A percentile compares a stretch with the other conserved stretches of the same genome.
These are phyloP conservation scores for Gossypium bickii DNA, from an alignment of 345 rosid genomes.

Conservation along the genomic window DNA sequence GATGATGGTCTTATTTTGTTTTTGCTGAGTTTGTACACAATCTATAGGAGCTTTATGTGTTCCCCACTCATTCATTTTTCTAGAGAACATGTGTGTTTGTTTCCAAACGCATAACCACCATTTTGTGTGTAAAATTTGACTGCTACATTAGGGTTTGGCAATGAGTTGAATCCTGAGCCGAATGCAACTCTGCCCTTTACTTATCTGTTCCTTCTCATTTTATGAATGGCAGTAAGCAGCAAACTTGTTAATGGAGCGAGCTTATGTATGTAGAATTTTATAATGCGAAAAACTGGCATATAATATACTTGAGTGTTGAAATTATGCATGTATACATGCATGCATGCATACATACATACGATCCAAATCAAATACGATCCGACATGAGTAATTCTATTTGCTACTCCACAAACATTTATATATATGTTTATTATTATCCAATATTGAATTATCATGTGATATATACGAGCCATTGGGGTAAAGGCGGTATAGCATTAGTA, in stretches of 20 bases:
- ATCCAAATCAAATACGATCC: too few relatives aligned
- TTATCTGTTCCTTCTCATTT: neutral
- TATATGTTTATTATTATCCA: neutral
- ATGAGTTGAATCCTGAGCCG: slow-evolving; percentile 6
- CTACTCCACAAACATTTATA: too few relatives aligned
- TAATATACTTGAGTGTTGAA: too few relatives aligned
- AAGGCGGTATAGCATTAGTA: too few relatives aligned
- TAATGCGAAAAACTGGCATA: too few relatives aligned
- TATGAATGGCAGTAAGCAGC: too few relatives aligned
- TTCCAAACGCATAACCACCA: slow-evolving; percentile 10
- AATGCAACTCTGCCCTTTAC: neutral
- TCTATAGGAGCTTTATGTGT: slow-evolving; percentile 19
- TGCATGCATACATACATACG: too few relatives aligned
- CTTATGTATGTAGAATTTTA: too few relatives aligned
- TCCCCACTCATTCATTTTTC: slow-evolving; percentile 4
- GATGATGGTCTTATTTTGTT: slow-evolving; percentile 28
- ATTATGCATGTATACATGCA: too few relatives aligned
- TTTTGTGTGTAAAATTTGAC: slow-evolving; percentile 16
- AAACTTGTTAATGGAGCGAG: too few relatives aligned
- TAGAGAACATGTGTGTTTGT: neutral
- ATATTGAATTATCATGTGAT: neutral
- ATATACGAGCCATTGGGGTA: neutral
- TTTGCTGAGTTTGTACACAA: slow-evolving; percentile 22
- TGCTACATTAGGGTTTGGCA: neutral
- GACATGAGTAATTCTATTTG: too few relatives aligned